phyloP scores from a whole-genome alignment of 441 rosid genomes.

The Populus tomentosa region DNA sequence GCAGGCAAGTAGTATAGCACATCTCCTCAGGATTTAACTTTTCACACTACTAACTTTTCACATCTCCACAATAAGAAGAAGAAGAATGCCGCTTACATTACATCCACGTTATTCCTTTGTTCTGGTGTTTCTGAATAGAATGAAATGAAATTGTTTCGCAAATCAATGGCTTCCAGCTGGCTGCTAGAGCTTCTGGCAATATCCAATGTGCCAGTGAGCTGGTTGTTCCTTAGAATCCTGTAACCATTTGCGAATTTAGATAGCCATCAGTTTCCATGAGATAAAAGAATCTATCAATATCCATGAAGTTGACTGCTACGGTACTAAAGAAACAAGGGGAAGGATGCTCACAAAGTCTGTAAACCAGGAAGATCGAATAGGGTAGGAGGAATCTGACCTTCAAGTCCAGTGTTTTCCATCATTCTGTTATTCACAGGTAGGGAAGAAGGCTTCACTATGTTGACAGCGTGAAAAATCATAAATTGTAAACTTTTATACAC shows the following conservation, averaged over 20 bases:
- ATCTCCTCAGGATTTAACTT: not conserved
- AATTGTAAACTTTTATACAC: not conserved
- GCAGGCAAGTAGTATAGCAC: not conserved
- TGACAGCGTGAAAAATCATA: not conserved
- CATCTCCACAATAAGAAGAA: too few species aligned
- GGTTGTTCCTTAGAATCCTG: conserved; percentile 48
- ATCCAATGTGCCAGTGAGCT: conserved; percentile 44
- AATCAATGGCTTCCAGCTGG: conserved; percentile 46
- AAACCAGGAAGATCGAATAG: conserved; percentile 49
- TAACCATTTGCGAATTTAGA: not conserved
- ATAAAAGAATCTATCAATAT: not conserved
- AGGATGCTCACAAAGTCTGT: conserved; percentile 55
- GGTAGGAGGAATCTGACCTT: conserved; percentile 46
- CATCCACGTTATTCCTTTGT: not conserved
- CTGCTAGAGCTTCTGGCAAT: conserved; percentile 36
- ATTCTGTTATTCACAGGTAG: conserved; percentile 32
- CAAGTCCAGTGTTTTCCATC: conserved; percentile 52
- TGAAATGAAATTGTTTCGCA: conserved; percentile 42
- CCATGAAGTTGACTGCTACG: not conserved
- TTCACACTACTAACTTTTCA: too few species aligned
- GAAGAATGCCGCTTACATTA: conserved; percentile 39
- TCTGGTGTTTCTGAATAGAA: conserved; percentile 17
- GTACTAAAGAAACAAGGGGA: not conserved
- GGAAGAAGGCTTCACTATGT: not conserved
- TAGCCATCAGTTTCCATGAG: not conserved